Base-by-base conservation (phyloP, 805 yeast species). In the Monosporozyma solicola region DNA sequence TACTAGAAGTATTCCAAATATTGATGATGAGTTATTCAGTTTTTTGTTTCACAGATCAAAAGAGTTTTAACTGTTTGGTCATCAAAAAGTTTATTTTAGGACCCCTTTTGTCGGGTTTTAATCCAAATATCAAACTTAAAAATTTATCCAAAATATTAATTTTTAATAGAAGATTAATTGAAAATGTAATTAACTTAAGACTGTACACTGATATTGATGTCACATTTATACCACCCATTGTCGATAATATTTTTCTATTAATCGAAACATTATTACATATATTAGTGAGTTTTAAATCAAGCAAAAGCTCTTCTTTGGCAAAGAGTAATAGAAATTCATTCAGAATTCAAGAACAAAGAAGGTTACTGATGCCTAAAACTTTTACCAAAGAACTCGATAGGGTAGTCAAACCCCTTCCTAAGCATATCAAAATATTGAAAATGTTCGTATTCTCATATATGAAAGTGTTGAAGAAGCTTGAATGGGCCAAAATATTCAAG, bases 1-100 rank as follows among this genome's bases (percentile, higher is more conserved):
- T 62, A 13, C 51, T 52, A 10, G 45, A 53, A 10, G 57, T 61
- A 33, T 56, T 62, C n/a, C 64, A 65, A 45, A 35, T 53, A 6
- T 27, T 63, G 8, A 20, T 63, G 15, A 43, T 59, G 1, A 63
- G 67, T 1, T 57, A 57, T 47, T 54, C 53, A 50, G 52, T 48
- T 31, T 53, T 51, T 25, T 27, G 41, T 8, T 39, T 49, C 11
- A 16, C 27, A n/a, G 48, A 25, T 3, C 32, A 51, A 45, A 45
- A n/a, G 35, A 15, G 24, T 9, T 45, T 31, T 31, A n/a, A 27
- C 24, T 9, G 10, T n/a, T 16, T 45, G 2, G 33, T 45, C 7
- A 9, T 29, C 3, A 27, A 45, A 16, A 45, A 45, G 35, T 27
- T 29, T 45, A 45, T 45, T 45, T 45, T 45, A 11, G 31, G 46